Evolutionary conservation across 371 early-diverging fungal species (phyloP), one percentile per base, ranked within the genome.

Genomic region (Mortierella sp.): DNA sequence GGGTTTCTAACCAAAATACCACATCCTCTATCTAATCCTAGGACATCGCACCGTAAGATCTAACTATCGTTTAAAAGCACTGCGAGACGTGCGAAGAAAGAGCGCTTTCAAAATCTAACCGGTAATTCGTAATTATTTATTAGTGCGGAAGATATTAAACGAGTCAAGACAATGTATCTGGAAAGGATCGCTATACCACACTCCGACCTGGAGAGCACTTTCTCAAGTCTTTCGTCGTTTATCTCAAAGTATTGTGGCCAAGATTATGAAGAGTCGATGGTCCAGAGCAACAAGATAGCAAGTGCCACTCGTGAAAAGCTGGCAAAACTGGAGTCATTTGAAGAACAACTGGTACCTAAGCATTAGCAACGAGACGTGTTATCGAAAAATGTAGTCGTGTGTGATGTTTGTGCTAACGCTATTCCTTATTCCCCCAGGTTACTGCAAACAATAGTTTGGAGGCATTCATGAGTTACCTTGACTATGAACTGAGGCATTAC

Each of bases 131-230:
- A 28, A 62, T 37, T 62, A 26, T 45, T 51, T 30, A 8, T 20
- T 72, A 77, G 73, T 3, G 35, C 55, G 20, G 72, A 79, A 10
- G 75, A 79, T 61, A 49, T 79, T 52, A 47, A 58, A 32, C 55
- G 71, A 20, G 58, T 79, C 54, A 74, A 71, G 54, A 52, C 47
- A 22, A 72, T 72, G 66, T 72, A 59, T 49, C 52, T 68, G 35
- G 62, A 72, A 9, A 64, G 81, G n/a, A 66, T 81, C 47, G 60
- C 52, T 18, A 54, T 75, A 10, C 73, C 81, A 12, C 81, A 81
- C 40, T 18, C 37, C 3, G 60, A 62, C 2, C 55, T 75, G 37
- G 81, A 81, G 12, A 60, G 61, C 4, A 81, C 81, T 10, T 71
- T 81, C 26, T 81, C 81, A 10, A 52, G 55, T 1, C 40, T 75